Base-by-base conservation (phyloP, 805 yeast species). In the Kodamaea nitidulidarum region DNA sequence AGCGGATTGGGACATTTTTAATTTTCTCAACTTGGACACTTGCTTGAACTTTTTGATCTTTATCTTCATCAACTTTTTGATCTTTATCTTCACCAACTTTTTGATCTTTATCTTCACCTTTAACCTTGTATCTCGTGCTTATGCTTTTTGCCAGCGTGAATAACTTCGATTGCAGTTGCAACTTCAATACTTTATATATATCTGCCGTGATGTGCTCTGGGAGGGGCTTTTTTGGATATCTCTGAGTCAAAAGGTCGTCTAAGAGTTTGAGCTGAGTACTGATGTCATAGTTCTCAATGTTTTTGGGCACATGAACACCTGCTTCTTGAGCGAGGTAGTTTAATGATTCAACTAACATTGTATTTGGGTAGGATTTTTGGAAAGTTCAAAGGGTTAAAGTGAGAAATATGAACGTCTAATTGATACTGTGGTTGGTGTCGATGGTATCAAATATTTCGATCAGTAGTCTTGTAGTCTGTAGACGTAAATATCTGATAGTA, bases 191-290 rank as follows among this genome's bases (percentile, higher is more conserved):
- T 9, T 5, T 5, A n/a, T 32, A 12, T 6, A 32, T 32, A 10
- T 32, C 35, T 9, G 10, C 25, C 10, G 25, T 32, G 35, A 32
- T 32, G 10, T 21, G 5, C 7, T n/a, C 27, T 6, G 35, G 35
- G n/a, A 32, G 25, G 7, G 35, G 35, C 14, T 20, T 32, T 7
- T 32, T 12, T 7, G 35, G 35, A n/a, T 32, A 32, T n/a, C 35
- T 11, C 35, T 21, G 27, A 9, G 27, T 21, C 12, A 32, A 16
- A 17, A 32, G 35, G n/a, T 21, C 8, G 17, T 32, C 27, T n/a
- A 32, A 21, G 7, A 32, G 16, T 4, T 18, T 22, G 15, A 32
- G 26, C 16, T 12, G 26, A 4, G 24, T 31, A 15, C 22, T 31
- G 24, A 31, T 18, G 14, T 31, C 34, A 10, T 17, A 31, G 22